Percentiles rank a stretch among this genome's conserved stretches.
phyloP scores from a whole-genome alignment of 441 rosid species.

The Isatis lusitanica region DNA sequence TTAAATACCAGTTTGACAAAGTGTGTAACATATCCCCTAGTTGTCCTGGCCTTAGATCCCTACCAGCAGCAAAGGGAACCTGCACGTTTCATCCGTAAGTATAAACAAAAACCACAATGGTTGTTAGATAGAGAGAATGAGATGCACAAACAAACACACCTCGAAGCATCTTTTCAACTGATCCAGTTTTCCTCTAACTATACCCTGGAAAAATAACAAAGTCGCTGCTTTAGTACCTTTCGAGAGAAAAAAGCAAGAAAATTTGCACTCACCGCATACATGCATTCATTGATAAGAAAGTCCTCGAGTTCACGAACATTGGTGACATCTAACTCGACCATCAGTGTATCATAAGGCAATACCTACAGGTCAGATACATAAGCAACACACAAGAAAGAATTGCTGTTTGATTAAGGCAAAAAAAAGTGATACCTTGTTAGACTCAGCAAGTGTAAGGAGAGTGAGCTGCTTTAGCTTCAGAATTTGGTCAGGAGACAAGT shows the following conservation, averaged over 20 bases:
- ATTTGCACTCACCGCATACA: conserved; percentile 76
- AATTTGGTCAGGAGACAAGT: conserved; percentile 73
- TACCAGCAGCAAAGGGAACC: conserved; percentile 97
- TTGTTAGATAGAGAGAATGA: conserved; percentile 1
- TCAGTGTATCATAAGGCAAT: conserved; percentile 77
- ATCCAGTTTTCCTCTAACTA: conserved; percentile 95
- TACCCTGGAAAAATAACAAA: conserved; percentile 57
- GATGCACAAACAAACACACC: conserved; percentile 50
- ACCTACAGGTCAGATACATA: conserved; percentile 46
- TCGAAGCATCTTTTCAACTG: conserved; percentile 94
- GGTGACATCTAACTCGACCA: conserved; percentile 84
- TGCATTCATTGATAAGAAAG: conserved; percentile 96
- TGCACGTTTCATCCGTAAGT: conserved; percentile 27
- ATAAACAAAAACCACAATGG: conserved; percentile 20
- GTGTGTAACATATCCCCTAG: conserved; percentile 86
- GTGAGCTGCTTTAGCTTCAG: conserved; percentile 94
- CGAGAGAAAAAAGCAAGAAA: not conserved
- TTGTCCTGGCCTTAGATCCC: conserved; percentile 94
- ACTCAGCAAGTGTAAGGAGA: conserved; percentile 89
- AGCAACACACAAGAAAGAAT: not conserved
- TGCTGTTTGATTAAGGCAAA: too few species aligned
- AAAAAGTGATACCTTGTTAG: conserved; percentile 60
- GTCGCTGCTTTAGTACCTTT: not conserved
- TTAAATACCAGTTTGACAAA: conserved; percentile 81
- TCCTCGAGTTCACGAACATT: conserved; percentile 98